These are phyloP conservation scores for Auriscalpium microsporum DNA, from an alignment of 768 basidiomycete genomes.

Conservation along the genomic window DNA sequence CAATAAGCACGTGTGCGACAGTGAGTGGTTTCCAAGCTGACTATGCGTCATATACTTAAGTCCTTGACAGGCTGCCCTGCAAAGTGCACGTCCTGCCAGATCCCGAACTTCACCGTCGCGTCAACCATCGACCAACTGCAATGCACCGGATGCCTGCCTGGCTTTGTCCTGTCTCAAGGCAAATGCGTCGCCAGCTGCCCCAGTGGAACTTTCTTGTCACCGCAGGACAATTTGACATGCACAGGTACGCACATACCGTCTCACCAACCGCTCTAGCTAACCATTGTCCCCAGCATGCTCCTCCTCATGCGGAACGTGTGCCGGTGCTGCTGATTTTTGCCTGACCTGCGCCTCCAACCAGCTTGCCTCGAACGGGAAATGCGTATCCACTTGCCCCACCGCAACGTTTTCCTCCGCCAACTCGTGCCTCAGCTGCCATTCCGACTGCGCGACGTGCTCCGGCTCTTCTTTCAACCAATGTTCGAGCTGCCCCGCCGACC, in stretches of 20 bases:
- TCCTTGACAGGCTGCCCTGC: constrained; percentile 60
- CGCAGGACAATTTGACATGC: constrained; percentile 68
- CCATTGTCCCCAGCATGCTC: constrained; percentile 43
- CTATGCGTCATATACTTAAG: not conserved
- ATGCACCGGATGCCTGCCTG: constrained; percentile 74
- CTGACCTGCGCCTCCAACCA: constrained; percentile 60
- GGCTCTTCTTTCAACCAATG: constrained; percentile 78
- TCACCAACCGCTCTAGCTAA: constrained; percentile 4
- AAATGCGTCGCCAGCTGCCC: constrained; percentile 67
- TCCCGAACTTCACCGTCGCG: constrained; percentile 59
- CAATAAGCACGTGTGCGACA: constrained; percentile 74
- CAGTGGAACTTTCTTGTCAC: constrained; percentile 59
- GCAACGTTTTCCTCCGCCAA: constrained; percentile 59
- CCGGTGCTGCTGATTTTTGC: constrained; percentile 60
- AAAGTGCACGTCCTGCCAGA: constrained; percentile 72
- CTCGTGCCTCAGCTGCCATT: constrained; percentile 69
- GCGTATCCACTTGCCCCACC: constrained; percentile 67
- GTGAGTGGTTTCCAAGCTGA: constrained; percentile 35
- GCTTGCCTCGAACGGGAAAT: constrained; percentile 65
- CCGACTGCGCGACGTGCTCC: constrained; percentile 79
- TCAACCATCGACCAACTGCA: constrained; percentile 59
- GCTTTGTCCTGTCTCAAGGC: constrained; percentile 63
- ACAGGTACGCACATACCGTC: constrained; percentile 40
- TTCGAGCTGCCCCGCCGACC: constrained; percentile 53
- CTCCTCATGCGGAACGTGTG: constrained; percentile 66